These are phyloP conservation scores for Phaeosphaeriaceae sp. DNA, from an alignment of 2,329 filamentous ascomycete genomes.

Conservation along the genomic window DNA sequence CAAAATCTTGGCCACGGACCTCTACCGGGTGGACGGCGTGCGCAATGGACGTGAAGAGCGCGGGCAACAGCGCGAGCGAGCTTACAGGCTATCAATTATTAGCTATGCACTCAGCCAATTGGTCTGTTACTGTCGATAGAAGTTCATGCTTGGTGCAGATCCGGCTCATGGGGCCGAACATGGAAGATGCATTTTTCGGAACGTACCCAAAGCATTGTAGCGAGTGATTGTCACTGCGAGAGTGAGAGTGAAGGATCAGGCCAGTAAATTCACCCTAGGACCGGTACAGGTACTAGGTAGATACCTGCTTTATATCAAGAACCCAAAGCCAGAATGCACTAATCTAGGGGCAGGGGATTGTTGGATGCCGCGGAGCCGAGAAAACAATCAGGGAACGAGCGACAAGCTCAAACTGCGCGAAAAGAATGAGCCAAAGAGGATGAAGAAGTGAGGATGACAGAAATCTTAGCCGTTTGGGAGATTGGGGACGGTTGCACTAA, in stretches of 20 bases:
- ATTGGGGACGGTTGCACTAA: background rate
- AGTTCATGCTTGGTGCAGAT: background rate
- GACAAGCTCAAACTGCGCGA: background rate
- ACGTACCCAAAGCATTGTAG: constrained; percentile 9
- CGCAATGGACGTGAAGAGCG: constrained; percentile 51
- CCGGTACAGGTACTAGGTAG: too few relatives aligned
- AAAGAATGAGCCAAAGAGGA: constrained; percentile 2
- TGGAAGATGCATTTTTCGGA: background rate
- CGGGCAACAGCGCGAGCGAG: constrained; percentile 33
- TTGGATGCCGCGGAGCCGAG: constrained; percentile 5
- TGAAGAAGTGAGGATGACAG: background rate
- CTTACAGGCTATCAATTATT: constrained; percentile 28
- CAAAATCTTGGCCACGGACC: constrained; percentile 66
- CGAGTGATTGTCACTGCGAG: constrained; percentile 4
- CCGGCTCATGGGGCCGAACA: too few relatives aligned
- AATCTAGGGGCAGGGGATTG: constrained; percentile 12
- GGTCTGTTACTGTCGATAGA: too few relatives aligned
- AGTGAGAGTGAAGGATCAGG: background rate
- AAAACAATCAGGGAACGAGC: constrained; percentile 3
- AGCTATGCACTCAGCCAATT: background rate
- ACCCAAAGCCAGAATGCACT: constrained; percentile 10
- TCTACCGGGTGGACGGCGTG: constrained; percentile 63
- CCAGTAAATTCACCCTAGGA: too few relatives aligned
- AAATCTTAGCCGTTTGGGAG: background rate
- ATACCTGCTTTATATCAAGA: background rate